These are phyloP conservation scores for Heterobasidion occidentale DNA, from an alignment of 1,284 basidiomycete genomes.

Conservation along the genomic window DNA sequence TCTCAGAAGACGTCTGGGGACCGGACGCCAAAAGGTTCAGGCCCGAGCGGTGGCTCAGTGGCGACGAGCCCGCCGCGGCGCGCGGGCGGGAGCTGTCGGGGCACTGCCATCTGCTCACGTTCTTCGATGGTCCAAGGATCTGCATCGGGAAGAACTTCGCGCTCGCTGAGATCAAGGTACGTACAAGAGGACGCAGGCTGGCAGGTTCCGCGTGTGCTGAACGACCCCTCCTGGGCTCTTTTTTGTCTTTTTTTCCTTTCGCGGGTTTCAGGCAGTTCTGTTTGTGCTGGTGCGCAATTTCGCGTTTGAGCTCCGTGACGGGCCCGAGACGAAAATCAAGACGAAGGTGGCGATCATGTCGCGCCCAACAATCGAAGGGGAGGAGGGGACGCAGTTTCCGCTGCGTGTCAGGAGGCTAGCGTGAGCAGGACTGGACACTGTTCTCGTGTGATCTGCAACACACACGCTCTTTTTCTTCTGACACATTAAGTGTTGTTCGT, in stretches of 20 bases:
- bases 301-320: background rate
- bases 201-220: background rate
- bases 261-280: background rate
- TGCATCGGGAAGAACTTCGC: constrained; percentile 36
- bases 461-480: too few species aligned
- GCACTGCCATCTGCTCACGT: constrained; percentile 31
- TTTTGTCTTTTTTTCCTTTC: background rate
- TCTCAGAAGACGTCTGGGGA: constrained; percentile 40
- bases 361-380: background rate
- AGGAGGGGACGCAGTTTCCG: background rate
- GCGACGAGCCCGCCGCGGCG: constrained; percentile 12
- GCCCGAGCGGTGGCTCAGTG: constrained; percentile 21
- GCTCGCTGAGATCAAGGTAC: background rate
- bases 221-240: background rate
- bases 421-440: background rate
- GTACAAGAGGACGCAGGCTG: too few species aligned
- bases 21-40: constrained; percentile 18
- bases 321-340: background rate
- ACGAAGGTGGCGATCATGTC: background rate
- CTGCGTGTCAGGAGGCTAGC: background rate
- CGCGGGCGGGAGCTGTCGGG: constrained; percentile 30
- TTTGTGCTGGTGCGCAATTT: background rate
- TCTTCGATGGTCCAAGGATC: constrained; percentile 29
- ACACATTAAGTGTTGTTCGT: too few species aligned
- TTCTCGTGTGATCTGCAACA: too few species aligned